Percentiles rank a stretch among this genome's conserved stretches.
phyloP scores from a whole-genome alignment of 257 asterid species.

The Przewalskia tangutica region DNA sequence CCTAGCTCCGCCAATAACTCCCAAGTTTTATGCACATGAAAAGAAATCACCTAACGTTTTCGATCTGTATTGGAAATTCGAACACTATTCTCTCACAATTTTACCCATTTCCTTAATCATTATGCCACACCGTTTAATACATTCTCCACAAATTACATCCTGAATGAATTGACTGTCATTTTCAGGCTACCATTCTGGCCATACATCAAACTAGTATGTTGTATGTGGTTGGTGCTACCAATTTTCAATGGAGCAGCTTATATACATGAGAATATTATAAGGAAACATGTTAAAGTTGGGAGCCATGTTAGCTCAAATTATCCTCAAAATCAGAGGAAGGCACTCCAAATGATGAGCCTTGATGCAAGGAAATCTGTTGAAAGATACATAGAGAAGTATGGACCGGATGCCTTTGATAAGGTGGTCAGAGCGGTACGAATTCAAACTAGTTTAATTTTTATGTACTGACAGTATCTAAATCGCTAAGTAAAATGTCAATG shows the following conservation, averaged over 20 bases:
- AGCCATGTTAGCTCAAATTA: constrained; percentile 35
- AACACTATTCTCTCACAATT: background rate
- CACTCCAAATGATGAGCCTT: constrained; percentile 83
- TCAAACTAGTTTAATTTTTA: too few relatives aligned
- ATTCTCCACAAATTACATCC: background rate
- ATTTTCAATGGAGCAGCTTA: constrained; percentile 42
- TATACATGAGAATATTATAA: constrained; percentile 53
- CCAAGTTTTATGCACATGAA: too few relatives aligned
- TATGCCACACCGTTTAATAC: background rate
- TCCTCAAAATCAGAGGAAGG: constrained; percentile 50
- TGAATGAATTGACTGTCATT: background rate
- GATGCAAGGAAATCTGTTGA: constrained; percentile 80
- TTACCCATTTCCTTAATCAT: background rate
- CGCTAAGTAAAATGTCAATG: too few relatives aligned
- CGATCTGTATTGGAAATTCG: background rate
- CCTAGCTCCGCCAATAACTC: too few relatives aligned
- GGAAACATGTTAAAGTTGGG: constrained; percentile 56
- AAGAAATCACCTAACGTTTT: background rate
- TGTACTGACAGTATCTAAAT: background rate
- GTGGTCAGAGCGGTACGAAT: constrained; percentile 59
- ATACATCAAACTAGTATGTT: constrained; percentile 54
- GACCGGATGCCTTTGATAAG: constrained; percentile 70
- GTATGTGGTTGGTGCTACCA: constrained; percentile 42
- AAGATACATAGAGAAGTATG: constrained; percentile 54
- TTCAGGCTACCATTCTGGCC: constrained; percentile 92